Evolutionary conservation across 2,329 filamentous ascomycete species (phyloP), one percentile per base, ranked within the genome.

Genomic region (Beauveria brongniartii): DNA sequence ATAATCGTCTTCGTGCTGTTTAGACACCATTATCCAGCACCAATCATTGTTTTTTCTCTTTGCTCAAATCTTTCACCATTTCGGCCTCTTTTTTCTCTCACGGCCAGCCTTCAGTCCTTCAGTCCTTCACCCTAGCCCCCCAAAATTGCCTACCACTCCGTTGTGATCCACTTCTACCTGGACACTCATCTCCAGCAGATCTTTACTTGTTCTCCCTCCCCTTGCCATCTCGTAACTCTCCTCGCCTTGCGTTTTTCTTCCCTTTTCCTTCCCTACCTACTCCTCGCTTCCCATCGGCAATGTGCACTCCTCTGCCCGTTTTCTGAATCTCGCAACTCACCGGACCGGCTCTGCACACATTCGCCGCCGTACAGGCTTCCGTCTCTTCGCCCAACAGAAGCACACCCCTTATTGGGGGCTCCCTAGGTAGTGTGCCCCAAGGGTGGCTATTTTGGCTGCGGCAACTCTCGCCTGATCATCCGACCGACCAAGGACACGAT

Each of bases 181-280:
- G 41, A 63, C 61, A 34, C 61, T 62, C 61, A 62, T 62, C 61
- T 62, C 61, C 56, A 62, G 61, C 61, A 62, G 61, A 62, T 62
- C 61, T 62, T 62, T 62, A 47, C 53, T 34, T 47, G n/a, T 48
- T 46, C 55, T 48, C 55, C 55, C 44, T 59, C 61, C 61, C 61
- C 61, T 56, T 62, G 56, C 61, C 52, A 41, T 55, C 54, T 59
- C 43, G 47, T 44, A 20, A 34, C 51, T 50, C 44, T 47, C 56
- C 34, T 56, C 51, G 22, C 46, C 37, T 50, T 60, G 28, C 46
- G 30, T 55, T 37, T 46, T 56, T 37, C 48, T 34, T 55, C 24
- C 34, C 46, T 14, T 26, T 44, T 30, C 37, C 47, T 26, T 20
- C 40, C 28, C 22, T 51, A 26, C 22, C 40, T 50, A n/a, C 51